Conservation (phyloP, 2,329 filamentous ascomycete genomes). For the Ophiobolus disseminans region DNA sequence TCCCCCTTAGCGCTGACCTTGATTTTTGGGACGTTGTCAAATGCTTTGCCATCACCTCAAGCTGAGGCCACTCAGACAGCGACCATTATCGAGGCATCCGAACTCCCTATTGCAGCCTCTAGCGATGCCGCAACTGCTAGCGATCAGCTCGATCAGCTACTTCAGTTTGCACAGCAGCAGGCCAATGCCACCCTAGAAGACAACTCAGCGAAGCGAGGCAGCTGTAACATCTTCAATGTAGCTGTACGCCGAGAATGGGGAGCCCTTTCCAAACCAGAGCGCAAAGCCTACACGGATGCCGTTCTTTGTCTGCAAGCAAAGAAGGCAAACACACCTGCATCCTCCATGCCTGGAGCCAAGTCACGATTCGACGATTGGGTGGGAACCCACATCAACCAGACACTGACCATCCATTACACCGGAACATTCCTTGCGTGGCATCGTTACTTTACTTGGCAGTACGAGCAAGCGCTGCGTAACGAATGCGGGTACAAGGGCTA, state of each 20-base stretch:
- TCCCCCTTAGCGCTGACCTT: conserved; percentile 30
- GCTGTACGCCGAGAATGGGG: conserved; percentile 39
- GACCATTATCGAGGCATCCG: conserved; percentile 10
- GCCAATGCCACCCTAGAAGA: conserved; percentile 23
- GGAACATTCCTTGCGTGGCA: conserved; percentile 48
- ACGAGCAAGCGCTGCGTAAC: conserved; percentile 50
- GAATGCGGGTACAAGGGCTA: conserved; percentile 53
- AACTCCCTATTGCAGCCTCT: conserved; percentile 28
- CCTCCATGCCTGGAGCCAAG: conserved; percentile 37
- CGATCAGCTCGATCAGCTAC: conserved; percentile 32
- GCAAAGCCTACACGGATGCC: conserved; percentile 46
- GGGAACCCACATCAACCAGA: conserved; percentile 47
- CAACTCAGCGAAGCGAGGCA: conserved; percentile 27
- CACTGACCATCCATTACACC: conserved; percentile 44
- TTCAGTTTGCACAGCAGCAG: conserved; percentile 27
- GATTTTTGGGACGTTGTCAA: conserved; percentile 30
- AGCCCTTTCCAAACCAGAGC: conserved; percentile 33
- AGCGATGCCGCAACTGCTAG: conserved; percentile 28
- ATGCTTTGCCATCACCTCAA: conserved; percentile 33
- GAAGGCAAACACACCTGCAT: conserved; percentile 35
- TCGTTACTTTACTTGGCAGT: conserved; percentile 50
- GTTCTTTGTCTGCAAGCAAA: conserved; percentile 44
- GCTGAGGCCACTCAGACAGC: conserved; percentile 12
- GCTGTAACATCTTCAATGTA: conserved; percentile 33
- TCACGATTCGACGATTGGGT: conserved; percentile 49